Base-by-base conservation (phyloP, 306 rosid genomes). In the Astragalus glycyphyllos region DNA sequence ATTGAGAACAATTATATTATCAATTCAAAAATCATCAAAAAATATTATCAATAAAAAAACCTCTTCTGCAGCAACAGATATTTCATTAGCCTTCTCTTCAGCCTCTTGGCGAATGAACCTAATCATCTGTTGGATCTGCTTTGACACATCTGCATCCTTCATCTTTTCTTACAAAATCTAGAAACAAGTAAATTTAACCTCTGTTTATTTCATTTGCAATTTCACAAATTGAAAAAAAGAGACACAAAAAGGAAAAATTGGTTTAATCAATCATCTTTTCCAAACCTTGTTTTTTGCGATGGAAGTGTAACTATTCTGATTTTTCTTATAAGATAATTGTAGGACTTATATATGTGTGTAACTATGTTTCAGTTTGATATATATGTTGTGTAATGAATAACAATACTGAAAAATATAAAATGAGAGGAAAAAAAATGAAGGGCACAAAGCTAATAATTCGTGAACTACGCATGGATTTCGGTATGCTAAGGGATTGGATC, bases 121-220 rank as follows among this genome's bases (percentile, higher is more conserved):
- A 60, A 86, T 88, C 95, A 88, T 88, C 89, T 88, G 95, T 57
- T 84, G 91, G 68, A 88, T 88, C 73, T 88, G 95, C 84, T 71
- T 82, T 0, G 95, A 86, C 14, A 86, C 88, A 69, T 88, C 95
- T 54, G 81, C 83, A 14, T 84, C 89, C 73, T 88, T 86, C 95
- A 88, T 88, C 53, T 68, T 84, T 73, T 17, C 69, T 72, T 67
- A 20, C 7, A 51, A 8, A 80, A 58, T 47, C 77, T 71, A 32
- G 0, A 55, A 32, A 17, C 15, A 55, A 7, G 62, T 11, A 10
- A 70, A 53, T 13, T 5, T 16, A 77, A 71, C 8, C 41, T 34
- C 8, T 3, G 8, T 20, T 47, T 13, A 51, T 40, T 41, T 20
- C 17, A 8, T 26, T 77, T 4, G 15, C 42, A 17, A 71, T 44